phyloP scores from a whole-genome alignment of 306 rosid genomes.

The Arachis stenosperma region DNA sequence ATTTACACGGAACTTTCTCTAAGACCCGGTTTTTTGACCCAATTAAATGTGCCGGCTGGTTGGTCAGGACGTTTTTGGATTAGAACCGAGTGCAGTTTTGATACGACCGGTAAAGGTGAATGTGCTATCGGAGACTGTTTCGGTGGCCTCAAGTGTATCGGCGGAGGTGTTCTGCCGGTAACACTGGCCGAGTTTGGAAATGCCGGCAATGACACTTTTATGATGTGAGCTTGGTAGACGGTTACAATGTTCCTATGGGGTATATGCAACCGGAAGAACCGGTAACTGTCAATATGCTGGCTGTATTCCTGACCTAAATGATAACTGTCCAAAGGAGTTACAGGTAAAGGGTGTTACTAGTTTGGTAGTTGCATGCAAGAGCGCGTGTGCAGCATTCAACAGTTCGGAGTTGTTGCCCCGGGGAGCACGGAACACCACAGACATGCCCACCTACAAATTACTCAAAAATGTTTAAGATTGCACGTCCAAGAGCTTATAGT shows the following conservation, averaged over 20 bases:
- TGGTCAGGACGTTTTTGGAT: slow-evolving; percentile 97
- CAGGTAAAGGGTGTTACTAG: slow-evolving; percentile 42
- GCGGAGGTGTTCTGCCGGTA: slow-evolving; percentile 67
- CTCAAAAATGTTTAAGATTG: slow-evolving; percentile 75
- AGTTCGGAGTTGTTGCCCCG: slow-evolving; percentile 79
- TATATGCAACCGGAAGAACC: slow-evolving; percentile 64
- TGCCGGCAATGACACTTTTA: slow-evolving; percentile 50
- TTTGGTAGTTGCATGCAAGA: slow-evolving; percentile 76
- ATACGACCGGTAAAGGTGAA: slow-evolving; percentile 55
- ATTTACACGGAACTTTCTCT: slow-evolving; percentile 66
- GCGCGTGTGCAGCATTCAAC: slow-evolving; percentile 82
- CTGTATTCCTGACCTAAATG: slow-evolving; percentile 67
- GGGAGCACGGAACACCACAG: slow-evolving; percentile 67
- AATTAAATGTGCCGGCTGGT: slow-evolving; percentile 61
- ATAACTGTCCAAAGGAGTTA: slow-evolving; percentile 63
- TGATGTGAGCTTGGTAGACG: slow-evolving; percentile 88
- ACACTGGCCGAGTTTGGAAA: slow-evolving; percentile 69
- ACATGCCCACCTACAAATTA: slow-evolving; percentile 79
- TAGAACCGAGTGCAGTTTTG: slow-evolving; percentile 72
- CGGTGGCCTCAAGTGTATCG: slow-evolving; percentile 57
- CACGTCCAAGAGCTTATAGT: slow-evolving; percentile 88
- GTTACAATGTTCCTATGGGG: slow-evolving; percentile 87
- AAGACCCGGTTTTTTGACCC: slow-evolving; percentile 42
- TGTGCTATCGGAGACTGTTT: slow-evolving; percentile 70
- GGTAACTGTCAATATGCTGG: slow-evolving; percentile 93